Evolutionary conservation across 495 filamentous ascomycete species (phyloP).

Genomic region (Pyronema omphalodes): DNA sequence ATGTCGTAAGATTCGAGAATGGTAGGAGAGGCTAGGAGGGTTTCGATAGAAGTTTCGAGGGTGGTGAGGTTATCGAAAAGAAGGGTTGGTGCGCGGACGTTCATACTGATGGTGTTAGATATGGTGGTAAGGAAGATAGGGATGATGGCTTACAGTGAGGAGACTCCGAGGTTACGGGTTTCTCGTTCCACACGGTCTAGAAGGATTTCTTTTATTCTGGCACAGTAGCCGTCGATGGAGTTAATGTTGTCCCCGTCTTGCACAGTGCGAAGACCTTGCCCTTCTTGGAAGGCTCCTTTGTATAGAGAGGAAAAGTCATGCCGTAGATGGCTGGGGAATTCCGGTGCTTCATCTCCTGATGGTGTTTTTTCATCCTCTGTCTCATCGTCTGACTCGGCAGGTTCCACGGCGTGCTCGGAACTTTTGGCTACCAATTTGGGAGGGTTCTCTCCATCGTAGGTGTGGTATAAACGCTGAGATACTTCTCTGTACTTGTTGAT

Average conservation of each 20-base stretch:
- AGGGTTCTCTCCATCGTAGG: background rate
- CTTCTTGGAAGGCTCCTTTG: background rate
- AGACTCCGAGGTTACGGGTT: background rate
- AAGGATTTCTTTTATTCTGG: background rate
- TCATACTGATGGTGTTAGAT: background rate
- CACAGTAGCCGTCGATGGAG: background rate
- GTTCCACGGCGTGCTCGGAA: background rate
- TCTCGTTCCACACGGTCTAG: background rate
- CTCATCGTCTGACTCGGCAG: background rate
- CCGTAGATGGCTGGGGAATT: background rate
- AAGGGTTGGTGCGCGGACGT: slow-evolving; percentile 4
- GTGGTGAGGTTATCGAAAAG: slow-evolving; percentile 6
- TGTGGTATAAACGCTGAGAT: slow-evolving; percentile 11
- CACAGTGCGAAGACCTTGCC: slow-evolving; percentile 1
- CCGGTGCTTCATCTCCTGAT: background rate
- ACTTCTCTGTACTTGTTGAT: slow-evolving; percentile 8
- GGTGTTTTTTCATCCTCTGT: background rate
- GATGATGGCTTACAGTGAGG: background rate
- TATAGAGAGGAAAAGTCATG: background rate
- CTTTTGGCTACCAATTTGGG: background rate
- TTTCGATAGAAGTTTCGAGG: background rate
- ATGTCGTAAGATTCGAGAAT: background rate
- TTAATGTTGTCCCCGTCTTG: background rate
- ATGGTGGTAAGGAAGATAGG: background rate
- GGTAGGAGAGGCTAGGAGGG: background rate